Base-by-base conservation (phyloP, 176 grass and related monocot genomes). In the Lolium perenne region DNA sequence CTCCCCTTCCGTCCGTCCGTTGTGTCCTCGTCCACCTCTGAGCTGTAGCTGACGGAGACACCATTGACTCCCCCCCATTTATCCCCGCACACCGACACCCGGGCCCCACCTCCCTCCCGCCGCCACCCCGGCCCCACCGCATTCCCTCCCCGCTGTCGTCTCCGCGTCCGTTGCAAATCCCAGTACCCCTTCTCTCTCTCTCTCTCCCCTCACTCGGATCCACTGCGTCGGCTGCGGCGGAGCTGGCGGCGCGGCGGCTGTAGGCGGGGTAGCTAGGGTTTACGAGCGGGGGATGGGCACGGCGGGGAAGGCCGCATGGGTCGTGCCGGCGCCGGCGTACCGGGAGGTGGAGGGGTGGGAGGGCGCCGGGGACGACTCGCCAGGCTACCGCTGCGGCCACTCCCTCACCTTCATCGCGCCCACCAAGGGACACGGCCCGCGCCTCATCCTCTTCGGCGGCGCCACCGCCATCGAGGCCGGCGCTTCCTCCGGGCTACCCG, bases 391-490 rank as follows among this genome's bases (percentile, higher is more conserved):
- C 70, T 99, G 97, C 82, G 83, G 55, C 0, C 97, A 99, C 85
- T 96, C 97, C 59, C 92, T 99, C 67, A 99, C 94, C 51, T 77
- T 80, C 82, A 85, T 99, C 57, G 94, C 94, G 20, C 93, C 94
- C 70, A 91, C 92, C 80, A 99, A 99, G 85, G 82, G 56, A 10
- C 97, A 91, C 79, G 97, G 97, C 26, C 94, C 88, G 53, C 92
- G 97, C 35, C 94, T 99, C 76, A 94, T 99, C 86, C 97, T 99
- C 71, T 99, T 99, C 82, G 97, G 97, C 38, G 97, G 97, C 54
- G 94, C 94, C 82, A 99, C 97, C 22, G 90, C 92, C 90, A 96
- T 99, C 82, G 97, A 96, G 84, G 89, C 88, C 78, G 87, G 91
- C 83, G 90, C 73, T 0, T 91, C 91, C 63, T 80, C 90, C 23